phyloP scores from a whole-genome alignment of 2,329 filamentous ascomycete species.

The Pyricularia sp. region DNA sequence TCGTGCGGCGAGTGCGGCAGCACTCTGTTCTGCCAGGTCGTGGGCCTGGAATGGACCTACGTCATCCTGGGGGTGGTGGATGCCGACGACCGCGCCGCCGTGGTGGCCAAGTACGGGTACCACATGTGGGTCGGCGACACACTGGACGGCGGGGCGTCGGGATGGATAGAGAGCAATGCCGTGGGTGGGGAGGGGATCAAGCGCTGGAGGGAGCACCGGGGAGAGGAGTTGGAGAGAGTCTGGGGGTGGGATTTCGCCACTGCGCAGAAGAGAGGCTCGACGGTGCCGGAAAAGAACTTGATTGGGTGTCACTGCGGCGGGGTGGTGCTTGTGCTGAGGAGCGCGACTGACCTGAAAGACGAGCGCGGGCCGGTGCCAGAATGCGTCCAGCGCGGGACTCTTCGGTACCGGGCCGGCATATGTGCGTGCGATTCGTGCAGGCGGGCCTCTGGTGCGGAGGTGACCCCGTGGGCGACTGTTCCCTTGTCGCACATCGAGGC shows the following conservation, averaged over 20 bases:
- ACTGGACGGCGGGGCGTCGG: not conserved
- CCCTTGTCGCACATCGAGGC: conserved; percentile 1
- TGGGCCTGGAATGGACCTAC: not conserved
- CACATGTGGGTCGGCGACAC: conserved; percentile 1
- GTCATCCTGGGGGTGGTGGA: not conserved
- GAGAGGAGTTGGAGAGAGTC: not conserved
- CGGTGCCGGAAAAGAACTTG: not conserved
- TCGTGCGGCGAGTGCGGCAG: not conserved
- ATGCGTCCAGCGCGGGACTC: not conserved
- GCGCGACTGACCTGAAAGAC: not conserved
- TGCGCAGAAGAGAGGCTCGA: not conserved
- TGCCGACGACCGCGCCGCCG: not conserved
- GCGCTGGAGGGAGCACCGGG: not conserved
- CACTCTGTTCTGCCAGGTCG: not conserved
- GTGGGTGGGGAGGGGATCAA: not conserved
- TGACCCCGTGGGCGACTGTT: not conserved
- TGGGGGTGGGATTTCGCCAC: not conserved
- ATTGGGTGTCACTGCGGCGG: not conserved
- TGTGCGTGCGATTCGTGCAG: not conserved
- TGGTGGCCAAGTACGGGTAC: not conserved
- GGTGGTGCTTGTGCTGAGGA: not conserved
- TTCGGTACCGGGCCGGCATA: not conserved
- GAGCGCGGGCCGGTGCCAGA: not conserved
- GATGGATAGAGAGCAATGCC: not conserved
- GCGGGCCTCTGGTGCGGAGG: not conserved